These are phyloP conservation scores for Xylariaceae sp. DNA, from an alignment of 2,329 filamentous ascomycete genomes.

Conservation along the genomic window DNA sequence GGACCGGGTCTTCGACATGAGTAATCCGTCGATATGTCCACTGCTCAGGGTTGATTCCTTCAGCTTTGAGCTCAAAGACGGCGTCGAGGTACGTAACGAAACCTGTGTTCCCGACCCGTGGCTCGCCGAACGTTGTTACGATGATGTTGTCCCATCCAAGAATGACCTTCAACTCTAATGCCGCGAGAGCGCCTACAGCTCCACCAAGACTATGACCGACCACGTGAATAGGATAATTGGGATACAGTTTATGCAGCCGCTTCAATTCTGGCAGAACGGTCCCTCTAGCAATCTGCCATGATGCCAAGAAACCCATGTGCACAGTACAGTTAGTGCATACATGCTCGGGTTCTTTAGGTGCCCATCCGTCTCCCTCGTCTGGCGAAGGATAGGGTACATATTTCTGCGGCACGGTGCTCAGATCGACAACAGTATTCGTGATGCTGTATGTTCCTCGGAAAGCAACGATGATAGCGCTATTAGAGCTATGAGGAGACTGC, in stretches of 20 bases:
- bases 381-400: conserved; percentile 84
- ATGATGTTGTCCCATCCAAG: conserved; percentile 75
- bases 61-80: conserved; percentile 53
- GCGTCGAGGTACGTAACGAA: conserved; percentile 62
- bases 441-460: conserved; percentile 96
- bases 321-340: conserved; percentile 88
- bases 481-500: conserved; percentile 14
- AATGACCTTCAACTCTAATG: conserved; percentile 74
- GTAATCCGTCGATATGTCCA: conserved; percentile 77
- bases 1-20: conserved; percentile 85
- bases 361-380: conserved; percentile 47
- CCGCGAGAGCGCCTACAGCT: conserved; percentile 86
- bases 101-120: conserved; percentile 65
- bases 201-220: conserved; percentile 93
- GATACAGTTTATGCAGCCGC: conserved; percentile 64
- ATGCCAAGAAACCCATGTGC: conserved; percentile 85
- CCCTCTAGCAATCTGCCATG: conserved; percentile 78
- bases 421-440: conserved; percentile 86
- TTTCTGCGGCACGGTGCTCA: conserved; percentile 86
- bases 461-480: conserved; percentile 73
- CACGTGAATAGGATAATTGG: conserved; percentile 75
- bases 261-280: conserved; percentile 72
- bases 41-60: conserved; percentile 41
- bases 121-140: conserved; percentile 94
- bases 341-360: conserved; percentile 48